These are phyloP conservation scores for Tolypocladium sp. DNA, from an alignment of 2,329 filamentous ascomycete genomes.

Conservation along the genomic window DNA sequence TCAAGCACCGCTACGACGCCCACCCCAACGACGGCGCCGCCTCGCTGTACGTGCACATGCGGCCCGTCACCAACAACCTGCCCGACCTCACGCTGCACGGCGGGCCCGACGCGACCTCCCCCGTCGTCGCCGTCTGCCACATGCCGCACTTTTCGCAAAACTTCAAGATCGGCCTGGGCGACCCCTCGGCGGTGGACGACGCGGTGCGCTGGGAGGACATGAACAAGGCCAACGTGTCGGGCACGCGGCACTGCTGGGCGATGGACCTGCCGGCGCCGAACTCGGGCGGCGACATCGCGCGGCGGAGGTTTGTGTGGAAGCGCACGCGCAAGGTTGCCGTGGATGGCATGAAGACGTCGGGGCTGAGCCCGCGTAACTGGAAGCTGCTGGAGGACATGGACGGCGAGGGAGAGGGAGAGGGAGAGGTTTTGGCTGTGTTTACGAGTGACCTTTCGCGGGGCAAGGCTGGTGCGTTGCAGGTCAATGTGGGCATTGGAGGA, in stretches of 20 bases:
- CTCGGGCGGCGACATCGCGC: neutral
- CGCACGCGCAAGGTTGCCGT: constrained; percentile 5
- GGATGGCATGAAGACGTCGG: constrained; percentile 4
- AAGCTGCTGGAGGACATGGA: constrained; percentile 1
- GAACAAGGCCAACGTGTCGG: neutral
- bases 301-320: constrained; percentile 4
- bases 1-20: neutral
- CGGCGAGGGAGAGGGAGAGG: neutral
- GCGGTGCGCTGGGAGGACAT: constrained; percentile 2
- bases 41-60: neutral
- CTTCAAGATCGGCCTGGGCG: constrained; percentile 4
- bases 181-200: neutral
- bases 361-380: constrained; percentile 6
- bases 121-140: constrained; percentile 4
- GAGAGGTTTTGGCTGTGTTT: constrained; percentile 5
- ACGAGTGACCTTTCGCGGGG: neutral
- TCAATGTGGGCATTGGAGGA: constrained; percentile 6
- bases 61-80: neutral
- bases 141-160: neutral
- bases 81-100: neutral
- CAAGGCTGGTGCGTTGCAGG: constrained; percentile 4
- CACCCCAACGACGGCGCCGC: neutral
- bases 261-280: neutral
- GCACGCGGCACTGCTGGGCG: constrained; percentile 3
- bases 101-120: neutral